Percentiles rank a stretch among this genome's conserved stretches.
Evolutionary conservation across 2,329 filamentous ascomycete species (phyloP).

Genomic region (Ilyonectria sp.): DNA sequence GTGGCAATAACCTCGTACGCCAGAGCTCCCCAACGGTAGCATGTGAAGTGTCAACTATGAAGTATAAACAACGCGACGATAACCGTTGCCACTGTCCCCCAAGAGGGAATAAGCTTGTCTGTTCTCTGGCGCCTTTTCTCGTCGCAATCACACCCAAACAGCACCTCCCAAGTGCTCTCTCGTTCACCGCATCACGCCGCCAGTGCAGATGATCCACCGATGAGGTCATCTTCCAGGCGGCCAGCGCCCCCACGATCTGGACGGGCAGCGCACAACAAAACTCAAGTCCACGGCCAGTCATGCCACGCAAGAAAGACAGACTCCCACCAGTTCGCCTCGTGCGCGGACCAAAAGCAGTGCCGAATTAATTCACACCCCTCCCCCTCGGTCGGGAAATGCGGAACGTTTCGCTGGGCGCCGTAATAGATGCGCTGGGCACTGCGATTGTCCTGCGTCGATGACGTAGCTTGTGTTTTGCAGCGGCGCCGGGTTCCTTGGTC

Average conservation of each 20-base stretch:
- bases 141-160: constrained; percentile 1
- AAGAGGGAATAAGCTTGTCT: constrained; percentile 14
- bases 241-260: constrained; percentile 14
- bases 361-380: background rate
- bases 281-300: background rate
- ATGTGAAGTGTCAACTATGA: background rate
- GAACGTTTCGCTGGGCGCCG: background rate
- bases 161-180: constrained; percentile 3
- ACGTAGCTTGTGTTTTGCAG: constrained; percentile 16
- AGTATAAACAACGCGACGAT: background rate
- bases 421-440: too few relatives aligned
- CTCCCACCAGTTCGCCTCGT: background rate
- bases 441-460: constrained; percentile 7
- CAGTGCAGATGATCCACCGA: constrained; percentile 45
- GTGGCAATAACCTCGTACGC: constrained; percentile 7
- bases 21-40: background rate
- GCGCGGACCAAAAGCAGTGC: background rate
- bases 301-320: too few relatives aligned
- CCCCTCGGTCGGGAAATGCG: background rate
- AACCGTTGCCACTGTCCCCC: constrained; percentile 22
- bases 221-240: constrained; percentile 40
- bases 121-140: constrained; percentile 8
- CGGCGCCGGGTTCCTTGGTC: constrained; percentile 16
- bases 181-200: constrained; percentile 35
- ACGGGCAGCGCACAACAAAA: background rate